Base-by-base conservation (phyloP, 495 filamentous ascomycete species). In the Aspergillus carlsbadensis region DNA sequence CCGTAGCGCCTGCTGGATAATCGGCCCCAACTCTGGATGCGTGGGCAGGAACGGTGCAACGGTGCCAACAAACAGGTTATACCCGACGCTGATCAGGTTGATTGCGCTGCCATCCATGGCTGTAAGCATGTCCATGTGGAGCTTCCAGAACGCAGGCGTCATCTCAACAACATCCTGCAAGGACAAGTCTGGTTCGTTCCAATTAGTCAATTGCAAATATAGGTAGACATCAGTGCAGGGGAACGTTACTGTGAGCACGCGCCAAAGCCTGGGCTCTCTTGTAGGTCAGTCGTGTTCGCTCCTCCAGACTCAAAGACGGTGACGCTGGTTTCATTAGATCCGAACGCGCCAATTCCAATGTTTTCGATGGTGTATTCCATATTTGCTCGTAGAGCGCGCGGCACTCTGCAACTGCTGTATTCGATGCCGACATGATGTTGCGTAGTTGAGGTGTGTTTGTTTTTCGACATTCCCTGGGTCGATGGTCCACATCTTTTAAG, bases 11-110 rank as follows among this genome's bases (percentile, higher is more conserved):
- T 62, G 52, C 14, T 69, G 33, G 10, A 73, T 54, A 7, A 73
- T 43, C 11, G 48, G 40, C 13, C 31, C 35, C 21, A 73, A 63
- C 34, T 73, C 67, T 14, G 61, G 69, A 17, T 65, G 57, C 15
- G 45, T 55, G 3, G 33, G 33, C 5, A 60, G 62, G 58, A 63
- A 74, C 21, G 59, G 60, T 11, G 68, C 70, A 20, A 72, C 57
- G 6, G 71, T 76, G n/a, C 72, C 69, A 3, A 65, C 67, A 33
- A 69, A 66, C 4, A 74, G 60, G 33, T 74, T 76, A 60, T 60
- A 69, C 40, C 73, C 71, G 6, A 74, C 70, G 24, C 37, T 61
- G 1, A 70, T 37, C 14, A 70, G 59, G 6, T 66, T 71, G 1
- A 54, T 40, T 17, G 65, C 62, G 10, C 41, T 58, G 22, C 39